These are phyloP conservation scores for Candida sanyaensis DNA, from an alignment of 1,139 yeast species.

Conservation along the genomic window DNA sequence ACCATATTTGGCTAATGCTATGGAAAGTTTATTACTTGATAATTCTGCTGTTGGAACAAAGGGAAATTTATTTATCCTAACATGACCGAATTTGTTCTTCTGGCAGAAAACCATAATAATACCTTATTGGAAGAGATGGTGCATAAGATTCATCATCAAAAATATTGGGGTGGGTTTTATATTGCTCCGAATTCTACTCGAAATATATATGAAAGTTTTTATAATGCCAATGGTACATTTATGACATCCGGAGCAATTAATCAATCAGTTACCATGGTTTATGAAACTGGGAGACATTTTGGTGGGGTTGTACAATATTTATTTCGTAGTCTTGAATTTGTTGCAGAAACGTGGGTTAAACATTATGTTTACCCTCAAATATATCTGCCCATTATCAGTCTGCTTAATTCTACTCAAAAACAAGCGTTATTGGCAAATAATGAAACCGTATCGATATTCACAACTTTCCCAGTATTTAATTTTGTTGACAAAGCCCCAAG, in stretches of 20 bases:
- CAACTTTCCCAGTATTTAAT: conserved; percentile 23
- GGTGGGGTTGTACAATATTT: conserved; percentile 42
- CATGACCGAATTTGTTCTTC: conserved; percentile 26
- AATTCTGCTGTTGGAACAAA: conserved; percentile 17
- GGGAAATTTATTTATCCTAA: conserved; percentile 42
- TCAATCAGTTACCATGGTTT: conserved; percentile 36
- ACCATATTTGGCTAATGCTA: conserved; percentile 35
- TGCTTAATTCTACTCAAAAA: conserved; percentile 14
- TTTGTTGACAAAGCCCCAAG: conserved; percentile 20
- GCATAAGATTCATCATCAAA: conserved; percentile 44
- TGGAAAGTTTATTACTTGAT: conserved; percentile 22
- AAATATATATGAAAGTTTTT: conserved; percentile 32
- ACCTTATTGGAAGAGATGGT: conserved; percentile 34
- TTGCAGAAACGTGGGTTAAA: conserved; percentile 28
- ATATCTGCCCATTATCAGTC: conserved; percentile 22
- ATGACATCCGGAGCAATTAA: conserved; percentile 8
- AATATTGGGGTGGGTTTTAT: conserved; percentile 56
- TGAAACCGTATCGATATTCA: conserved; percentile 19
- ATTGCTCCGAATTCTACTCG: conserved; percentile 47
- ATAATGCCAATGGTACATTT: conserved; percentile 21
- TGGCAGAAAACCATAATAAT: conserved; percentile 33
- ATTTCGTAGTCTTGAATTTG: conserved; percentile 33
- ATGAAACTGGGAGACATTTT: conserved; percentile 58
- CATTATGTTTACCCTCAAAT: conserved; percentile 21
- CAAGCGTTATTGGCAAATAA: conserved; percentile 17